Evolutionary conservation across 257 asterid genomes (phyloP).

Genomic region (Jaltomata sinuosa): DNA sequence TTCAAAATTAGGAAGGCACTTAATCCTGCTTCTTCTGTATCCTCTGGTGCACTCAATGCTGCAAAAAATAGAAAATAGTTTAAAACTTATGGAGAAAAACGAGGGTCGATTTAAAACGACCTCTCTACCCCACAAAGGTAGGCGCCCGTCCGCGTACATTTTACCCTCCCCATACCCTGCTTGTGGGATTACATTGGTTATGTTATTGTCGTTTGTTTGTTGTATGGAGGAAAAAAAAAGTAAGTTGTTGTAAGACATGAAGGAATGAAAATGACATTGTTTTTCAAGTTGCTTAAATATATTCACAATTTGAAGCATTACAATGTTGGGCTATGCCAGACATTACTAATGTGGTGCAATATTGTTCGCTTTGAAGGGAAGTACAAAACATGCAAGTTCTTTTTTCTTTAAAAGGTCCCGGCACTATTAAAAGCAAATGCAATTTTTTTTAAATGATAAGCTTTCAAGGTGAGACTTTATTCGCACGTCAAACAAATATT

Average conservation of each 20-base stretch:
- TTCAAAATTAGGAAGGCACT: conserved; percentile 71
- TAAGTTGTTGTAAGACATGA: neutral
- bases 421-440: no score
- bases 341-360: no score
- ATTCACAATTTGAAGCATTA: neutral
- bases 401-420: neutral
- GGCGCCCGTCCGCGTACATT: neutral
- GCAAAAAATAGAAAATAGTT: conserved; percentile 9
- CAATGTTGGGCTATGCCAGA: neutral
- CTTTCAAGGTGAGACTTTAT: no score
- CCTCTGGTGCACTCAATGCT: conserved; percentile 31
- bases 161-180: neutral
- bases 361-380: no score
- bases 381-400: no score
- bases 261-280: neutral
- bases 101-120: neutral
- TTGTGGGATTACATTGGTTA: neutral
- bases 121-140: neutral
- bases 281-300: neutral
- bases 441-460: no score
- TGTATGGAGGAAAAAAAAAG: neutral
- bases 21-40: conserved; percentile 49
- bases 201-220: neutral
- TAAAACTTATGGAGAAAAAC: neutral
- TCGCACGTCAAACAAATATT: no score